Evolutionary conservation across 2,329 filamentous ascomycete species (phyloP), one percentile per base, ranked within the genome.

Genomic region (Sclerotinia subarctica): DNA sequence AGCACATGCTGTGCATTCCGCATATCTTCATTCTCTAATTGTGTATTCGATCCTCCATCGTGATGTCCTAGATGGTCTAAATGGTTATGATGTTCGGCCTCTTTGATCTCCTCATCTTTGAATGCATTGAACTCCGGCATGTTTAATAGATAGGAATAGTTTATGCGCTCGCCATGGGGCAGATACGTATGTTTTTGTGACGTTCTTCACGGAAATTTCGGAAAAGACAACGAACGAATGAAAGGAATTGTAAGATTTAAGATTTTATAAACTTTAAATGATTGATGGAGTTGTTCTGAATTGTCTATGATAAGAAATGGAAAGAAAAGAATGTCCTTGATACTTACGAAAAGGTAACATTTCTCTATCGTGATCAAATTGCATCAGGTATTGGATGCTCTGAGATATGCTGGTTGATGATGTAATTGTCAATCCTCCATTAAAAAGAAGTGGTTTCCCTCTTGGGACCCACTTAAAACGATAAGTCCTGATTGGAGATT

Each of bases 61-160:
- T 38, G 44, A 42, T 51, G 59, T 24, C 35, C 54, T 42, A 42
- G 38, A 42, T 42, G 38, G 24, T 60, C n/a, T 24, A 38, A 11
- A 32, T 62, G 26, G 29, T 62, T 54, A 13, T 47, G 47, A 5
- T 29, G 29, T 35, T 62, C 56, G 42, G n/a, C 17, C 19, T 63
- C 65, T 19, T 67, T 63, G 32, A 42, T 26, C 58, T 67, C 65
- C 8, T 67, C 57, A 2, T 67, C 56, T 53, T 26, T 67, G 21
- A 67, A 67, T 44, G 65, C 65, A 63, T 67, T 67, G 26, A 67
- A 67, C 29, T 67, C 65, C 5, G 65, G 65, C 65, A 67, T 62
- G 47, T 63, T 42, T 67, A 47, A 7, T 21, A 24, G 10, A 10
- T 21, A 24, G 10, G 7, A 58, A 52, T 62, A n/a, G n/a, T 32